These are phyloP conservation scores for Cercospora zeina DNA, from an alignment of 2,329 filamentous ascomycete species.

Conservation along the genomic window DNA sequence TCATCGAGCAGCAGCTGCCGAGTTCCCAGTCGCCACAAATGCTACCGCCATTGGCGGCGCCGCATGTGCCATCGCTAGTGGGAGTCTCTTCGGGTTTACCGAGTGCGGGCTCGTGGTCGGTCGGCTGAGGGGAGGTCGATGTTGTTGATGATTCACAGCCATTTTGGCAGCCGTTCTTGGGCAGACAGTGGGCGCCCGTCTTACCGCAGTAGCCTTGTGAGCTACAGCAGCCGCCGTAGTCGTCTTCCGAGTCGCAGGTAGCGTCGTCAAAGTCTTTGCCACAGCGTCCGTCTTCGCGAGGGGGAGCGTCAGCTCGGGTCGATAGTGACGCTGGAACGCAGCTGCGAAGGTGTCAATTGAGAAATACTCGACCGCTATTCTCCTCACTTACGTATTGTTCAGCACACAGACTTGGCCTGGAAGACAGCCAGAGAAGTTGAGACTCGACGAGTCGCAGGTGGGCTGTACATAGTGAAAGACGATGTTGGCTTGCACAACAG, in stretches of 20 bases:
- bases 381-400: conserved; percentile 39
- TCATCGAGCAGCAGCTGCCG: conserved; percentile 59
- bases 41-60: conserved; percentile 50
- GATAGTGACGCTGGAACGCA: neutral
- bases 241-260: conserved; percentile 44
- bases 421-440: conserved; percentile 39
- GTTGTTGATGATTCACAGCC: conserved; percentile 40
- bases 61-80: conserved; percentile 58
- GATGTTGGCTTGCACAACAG: conserved; percentile 47
- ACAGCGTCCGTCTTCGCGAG: conserved; percentile 44
- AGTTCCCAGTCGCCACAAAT: conserved; percentile 56
- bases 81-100: conserved; percentile 36
- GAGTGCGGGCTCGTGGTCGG: conserved; percentile 34
- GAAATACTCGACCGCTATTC: no score
- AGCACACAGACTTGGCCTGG: conserved; percentile 43
- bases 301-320: conserved; percentile 10
- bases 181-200: conserved; percentile 39
- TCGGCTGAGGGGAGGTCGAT: conserved; percentile 15
- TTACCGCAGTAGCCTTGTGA: conserved; percentile 38
- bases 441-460: conserved; percentile 41
- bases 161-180: conserved; percentile 43
- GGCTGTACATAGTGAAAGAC: conserved; percentile 51
- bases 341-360: neutral
- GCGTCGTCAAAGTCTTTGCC: conserved; percentile 44
- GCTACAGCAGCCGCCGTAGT: conserved; percentile 46